Percentiles rank a stretch among this genome's conserved stretches.
phyloP scores from a whole-genome alignment of 2,329 filamentous ascomycete genomes.

The Chaetomiaceae sp. region DNA sequence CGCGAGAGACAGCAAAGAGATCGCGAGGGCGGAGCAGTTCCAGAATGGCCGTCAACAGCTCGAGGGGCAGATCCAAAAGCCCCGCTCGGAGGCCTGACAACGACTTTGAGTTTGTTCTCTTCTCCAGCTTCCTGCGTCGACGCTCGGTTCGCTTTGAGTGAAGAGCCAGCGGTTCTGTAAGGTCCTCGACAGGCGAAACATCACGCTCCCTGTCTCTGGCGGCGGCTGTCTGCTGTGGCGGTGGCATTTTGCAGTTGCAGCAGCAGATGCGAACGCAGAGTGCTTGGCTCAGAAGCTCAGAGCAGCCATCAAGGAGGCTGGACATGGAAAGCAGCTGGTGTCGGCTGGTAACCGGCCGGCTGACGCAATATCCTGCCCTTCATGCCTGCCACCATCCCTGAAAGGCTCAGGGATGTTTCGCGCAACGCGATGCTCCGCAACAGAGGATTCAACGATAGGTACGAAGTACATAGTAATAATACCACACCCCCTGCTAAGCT shows the following conservation, averaged over 20 bases:
- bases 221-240: not conserved
- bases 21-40: slow-evolving; percentile 46
- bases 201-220: not conserved
- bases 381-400: too few species aligned
- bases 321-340: too few species aligned
- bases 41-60: slow-evolving; percentile 47
- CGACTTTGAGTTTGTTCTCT: slow-evolving; percentile 31
- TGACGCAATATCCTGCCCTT: too few species aligned
- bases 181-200: slow-evolving; percentile 28
- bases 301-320: too few species aligned
- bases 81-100: slow-evolving; percentile 22
- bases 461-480: too few species aligned
- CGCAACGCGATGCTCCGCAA: too few species aligned
- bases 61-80: slow-evolving; percentile 47
- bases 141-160: slow-evolving; percentile 51
- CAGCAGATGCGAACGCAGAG: too few species aligned
- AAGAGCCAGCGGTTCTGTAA: slow-evolving; percentile 44
- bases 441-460: too few species aligned
- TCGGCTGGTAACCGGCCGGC: too few species aligned
- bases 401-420: too few species aligned
- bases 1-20: slow-evolving; percentile 40
- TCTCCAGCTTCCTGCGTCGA: slow-evolving; percentile 39
- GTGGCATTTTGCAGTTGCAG: slow-evolving; percentile 10
- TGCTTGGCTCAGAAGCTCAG: too few species aligned
- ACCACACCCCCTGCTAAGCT: too few species aligned